Base-by-base conservation (phyloP, 495 filamentous ascomycete species). In the Glutinoglossum americanum region DNA sequence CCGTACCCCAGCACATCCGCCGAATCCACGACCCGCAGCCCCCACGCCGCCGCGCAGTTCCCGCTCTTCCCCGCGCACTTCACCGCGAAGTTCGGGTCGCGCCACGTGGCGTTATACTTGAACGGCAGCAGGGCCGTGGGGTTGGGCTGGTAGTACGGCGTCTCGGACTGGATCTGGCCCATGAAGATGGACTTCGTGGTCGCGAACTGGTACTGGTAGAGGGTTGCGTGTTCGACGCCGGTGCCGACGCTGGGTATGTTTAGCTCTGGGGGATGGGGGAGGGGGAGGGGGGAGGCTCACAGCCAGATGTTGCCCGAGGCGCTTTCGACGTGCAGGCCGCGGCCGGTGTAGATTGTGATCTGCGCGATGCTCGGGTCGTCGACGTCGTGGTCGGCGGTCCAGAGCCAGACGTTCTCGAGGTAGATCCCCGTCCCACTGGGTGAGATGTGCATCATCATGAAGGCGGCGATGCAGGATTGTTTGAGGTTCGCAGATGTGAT, bases 91-190 rank as follows among this genome's bases (percentile, higher is more conserved):
- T 61, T 59, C 0, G 70, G 70, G 59, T 73, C 70, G 60, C 60
- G 61, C 56, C 63, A 65, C 41, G 61, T 49, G 55, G 39, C 23
- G 57, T 66, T 62, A 33, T 48, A 37, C 28, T 61, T 64, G 64
- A 68, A 70, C 5, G 70, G 70, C 6, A 51, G 47, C 2, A 60
- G 49, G 3, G 68, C 66, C 7, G 27, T 23, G 9, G 70, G 70
- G 58, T 66, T 65, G 26, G 67, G 64, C 61, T 64, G 75, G 65
- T 58, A 70, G 64, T 71, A 72, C 56, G 83, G 84, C 0, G 87
- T 87, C 68, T 93, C 87, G 8, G 87, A 88, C 63, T 94, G 87
- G 64, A 90, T 81, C 66, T 83, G 78, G 21, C 83, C 82, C 66
- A 79, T 80, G 64, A 80, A 82, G 55, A 90, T 72, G 60, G 85